These are phyloP conservation scores for Solanum hybrid DNA, from an alignment of 305 asterid genomes.

Conservation along the genomic window DNA sequence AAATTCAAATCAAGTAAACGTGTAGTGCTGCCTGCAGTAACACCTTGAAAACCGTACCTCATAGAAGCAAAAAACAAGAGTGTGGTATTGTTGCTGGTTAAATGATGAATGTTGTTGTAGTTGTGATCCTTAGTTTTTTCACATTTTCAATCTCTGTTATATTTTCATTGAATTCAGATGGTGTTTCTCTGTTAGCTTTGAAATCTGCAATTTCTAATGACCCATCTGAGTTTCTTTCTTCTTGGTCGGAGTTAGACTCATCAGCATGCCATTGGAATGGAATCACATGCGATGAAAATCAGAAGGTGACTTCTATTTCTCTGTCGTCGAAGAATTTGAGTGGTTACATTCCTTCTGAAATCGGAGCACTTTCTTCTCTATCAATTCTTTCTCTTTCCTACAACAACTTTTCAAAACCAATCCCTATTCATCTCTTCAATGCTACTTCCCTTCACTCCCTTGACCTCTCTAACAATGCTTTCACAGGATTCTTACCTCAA, in stretches of 20 bases:
- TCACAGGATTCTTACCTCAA: conserved; percentile 62
- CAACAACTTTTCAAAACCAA: conserved; percentile 31
- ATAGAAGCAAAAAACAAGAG: neutral
- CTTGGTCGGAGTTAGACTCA: conserved; percentile 60
- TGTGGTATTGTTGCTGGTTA: neutral
- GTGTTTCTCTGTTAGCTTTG: conserved; percentile 76
- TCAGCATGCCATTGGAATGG: conserved; percentile 83
- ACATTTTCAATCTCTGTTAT: conserved; percentile 24
- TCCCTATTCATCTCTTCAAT: conserved; percentile 33
- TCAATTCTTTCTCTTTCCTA: conserved; percentile 26
- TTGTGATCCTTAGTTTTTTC: conserved; percentile 25
- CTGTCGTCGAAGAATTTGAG: conserved; percentile 55
- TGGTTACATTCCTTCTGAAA: conserved; percentile 87
- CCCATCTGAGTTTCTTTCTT: conserved; percentile 44
- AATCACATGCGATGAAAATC: conserved; percentile 50
- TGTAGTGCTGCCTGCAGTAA: neutral
- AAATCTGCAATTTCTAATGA: conserved; percentile 63
- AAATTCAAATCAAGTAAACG: conserved; percentile 32
- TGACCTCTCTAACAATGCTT: conserved; percentile 61
- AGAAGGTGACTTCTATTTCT: conserved; percentile 46
- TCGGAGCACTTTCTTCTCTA: conserved; percentile 66
- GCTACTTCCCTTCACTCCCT: conserved; percentile 29
- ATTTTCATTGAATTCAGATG: conserved; percentile 59
- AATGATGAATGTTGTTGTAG: neutral
- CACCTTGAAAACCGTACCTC: neutral